These are phyloP conservation scores for Talaromyces nanjingensis DNA, from an alignment of 495 filamentous ascomycete genomes.

Conservation along the genomic window DNA sequence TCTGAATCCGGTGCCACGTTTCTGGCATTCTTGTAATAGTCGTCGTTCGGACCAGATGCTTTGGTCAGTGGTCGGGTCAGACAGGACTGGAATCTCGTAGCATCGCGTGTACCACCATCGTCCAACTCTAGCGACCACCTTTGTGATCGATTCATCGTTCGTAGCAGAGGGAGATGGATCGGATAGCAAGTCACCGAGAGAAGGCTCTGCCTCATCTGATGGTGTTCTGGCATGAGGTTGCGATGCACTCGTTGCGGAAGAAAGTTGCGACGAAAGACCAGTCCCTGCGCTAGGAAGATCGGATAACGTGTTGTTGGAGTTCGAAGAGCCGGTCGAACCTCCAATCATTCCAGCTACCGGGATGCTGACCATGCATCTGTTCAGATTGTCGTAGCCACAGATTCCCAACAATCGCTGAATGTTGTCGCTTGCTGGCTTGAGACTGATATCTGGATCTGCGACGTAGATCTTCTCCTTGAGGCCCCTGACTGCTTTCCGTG, in stretches of 20 bases:
- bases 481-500: conserved; percentile 65
- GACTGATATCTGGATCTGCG: conserved; percentile 52
- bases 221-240: conserved; percentile 26
- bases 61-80: conserved; percentile 39
- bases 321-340: conserved; percentile 33
- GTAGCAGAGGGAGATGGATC: conserved; percentile 46
- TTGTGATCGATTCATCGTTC: conserved; percentile 75
- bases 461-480: conserved; percentile 71
- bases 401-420: conserved; percentile 68
- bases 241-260: conserved; percentile 17
- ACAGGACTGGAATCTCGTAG: conserved; percentile 66
- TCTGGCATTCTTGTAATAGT: conserved; percentile 78
- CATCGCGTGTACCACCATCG: conserved; percentile 94
- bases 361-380: conserved; percentile 81
- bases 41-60: conserved; percentile 79
- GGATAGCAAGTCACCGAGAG: conserved; percentile 63
- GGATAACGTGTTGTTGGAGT: conserved; percentile 20
- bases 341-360: conserved; percentile 71
- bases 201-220: conserved; percentile 45
- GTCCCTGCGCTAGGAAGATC: conserved; percentile 22
- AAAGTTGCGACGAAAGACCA: conserved; percentile 20
- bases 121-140: conserved; percentile 86
- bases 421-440: conserved; percentile 72
- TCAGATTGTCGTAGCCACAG: conserved; percentile 76
- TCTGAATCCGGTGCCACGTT: conserved; percentile 78